Evolutionary conservation across 164 flowering plant genomes (phyloP).

Genomic region (Chloranthus sessilifolius): DNA sequence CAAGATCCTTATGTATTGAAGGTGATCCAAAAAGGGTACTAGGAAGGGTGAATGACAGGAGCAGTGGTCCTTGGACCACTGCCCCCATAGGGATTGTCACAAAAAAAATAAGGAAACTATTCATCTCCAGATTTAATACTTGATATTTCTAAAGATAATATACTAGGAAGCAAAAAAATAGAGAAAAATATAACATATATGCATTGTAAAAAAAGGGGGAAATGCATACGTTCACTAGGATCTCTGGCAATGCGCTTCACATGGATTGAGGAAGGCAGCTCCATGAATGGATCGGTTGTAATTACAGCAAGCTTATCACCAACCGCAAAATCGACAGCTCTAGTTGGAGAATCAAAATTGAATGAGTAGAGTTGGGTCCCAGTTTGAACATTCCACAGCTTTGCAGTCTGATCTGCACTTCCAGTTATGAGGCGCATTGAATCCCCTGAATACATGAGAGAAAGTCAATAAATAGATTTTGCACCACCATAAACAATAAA

Average conservation of each 20-base stretch:
- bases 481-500: no score
- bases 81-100: no score
- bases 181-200: background rate
- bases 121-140: no score
- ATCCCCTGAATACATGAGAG: slow-evolving; percentile 43
- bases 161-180: background rate
- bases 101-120: no score
- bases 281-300: slow-evolving; percentile 94
- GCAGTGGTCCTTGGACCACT: no score
- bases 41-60: no score
- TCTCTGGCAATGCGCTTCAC: slow-evolving; percentile 71
- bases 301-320: slow-evolving; percentile 85
- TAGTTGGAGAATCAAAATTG: slow-evolving; percentile 68
- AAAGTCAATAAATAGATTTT: slow-evolving; percentile 2
- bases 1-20: no score
- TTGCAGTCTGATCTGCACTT: slow-evolving; percentile 82
- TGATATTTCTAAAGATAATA: background rate
- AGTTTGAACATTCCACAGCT: slow-evolving; percentile 74
- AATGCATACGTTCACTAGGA: slow-evolving; percentile 54
- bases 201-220: background rate
- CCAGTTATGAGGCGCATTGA: slow-evolving; percentile 72
- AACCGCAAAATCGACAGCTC: slow-evolving; percentile 69
- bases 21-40: no score
- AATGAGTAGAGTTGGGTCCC: slow-evolving; percentile 62
- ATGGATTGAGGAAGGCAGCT: slow-evolving; percentile 67